Percentiles rank a stretch among this genome's conserved stretches.
phyloP scores from a whole-genome alignment of 2,329 filamentous ascomycete genomes.

The Sporothrix brunneoviolacea region DNA sequence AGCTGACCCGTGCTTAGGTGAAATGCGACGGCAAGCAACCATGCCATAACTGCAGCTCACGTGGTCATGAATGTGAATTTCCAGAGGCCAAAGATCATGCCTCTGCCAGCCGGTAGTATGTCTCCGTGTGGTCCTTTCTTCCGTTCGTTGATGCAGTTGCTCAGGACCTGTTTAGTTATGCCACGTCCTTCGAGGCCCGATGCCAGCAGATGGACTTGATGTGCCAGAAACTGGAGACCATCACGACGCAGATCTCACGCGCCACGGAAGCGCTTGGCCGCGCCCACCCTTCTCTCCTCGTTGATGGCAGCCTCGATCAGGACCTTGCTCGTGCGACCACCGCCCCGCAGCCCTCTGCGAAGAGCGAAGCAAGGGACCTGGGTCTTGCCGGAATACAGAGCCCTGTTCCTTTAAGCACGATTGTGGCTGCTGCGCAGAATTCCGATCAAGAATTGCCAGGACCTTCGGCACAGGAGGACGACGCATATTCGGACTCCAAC shows the following conservation, averaged over 20 bases:
- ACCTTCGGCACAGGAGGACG: not conserved
- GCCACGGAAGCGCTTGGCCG: not conserved
- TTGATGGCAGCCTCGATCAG: no score
- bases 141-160: not conserved
- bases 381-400: no score
- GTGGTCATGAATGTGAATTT: conserved; percentile 19
- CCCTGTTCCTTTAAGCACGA: no score
- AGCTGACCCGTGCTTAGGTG: conserved; percentile 15
- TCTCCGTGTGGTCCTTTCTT: not conserved
- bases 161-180: conserved; percentile 14
- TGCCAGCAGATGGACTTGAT: conserved; percentile 22
- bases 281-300: not conserved
- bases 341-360: no score
- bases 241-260: conserved; percentile 8
- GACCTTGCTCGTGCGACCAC: no score
- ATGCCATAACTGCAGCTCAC: conserved; percentile 22
- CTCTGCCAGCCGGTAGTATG: conserved; percentile 19
- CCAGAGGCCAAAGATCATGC: conserved; percentile 22
- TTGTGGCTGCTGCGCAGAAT: no score
- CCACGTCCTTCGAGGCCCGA: conserved; percentile 19
- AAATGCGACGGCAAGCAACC: conserved; percentile 24
- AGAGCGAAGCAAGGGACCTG: no score
- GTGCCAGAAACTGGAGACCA: conserved; percentile 21
- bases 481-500: not conserved
- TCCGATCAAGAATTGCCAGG: no score